phyloP scores from a whole-genome alignment of 441 rosid species.

The Croton laevigatus region DNA sequence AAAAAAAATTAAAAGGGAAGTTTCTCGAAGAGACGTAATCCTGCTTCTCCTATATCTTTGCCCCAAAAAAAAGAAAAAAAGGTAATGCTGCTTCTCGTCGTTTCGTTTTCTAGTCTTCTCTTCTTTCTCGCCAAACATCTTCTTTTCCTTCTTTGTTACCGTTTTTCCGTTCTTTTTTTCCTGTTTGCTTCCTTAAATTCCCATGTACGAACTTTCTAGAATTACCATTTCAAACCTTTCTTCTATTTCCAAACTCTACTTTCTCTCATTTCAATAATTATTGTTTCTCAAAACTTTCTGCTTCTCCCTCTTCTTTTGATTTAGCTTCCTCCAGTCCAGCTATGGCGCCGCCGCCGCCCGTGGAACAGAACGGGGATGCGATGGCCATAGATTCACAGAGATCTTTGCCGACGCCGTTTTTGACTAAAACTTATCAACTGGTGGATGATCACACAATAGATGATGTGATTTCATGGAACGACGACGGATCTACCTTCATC shows the following conservation, averaged over 20 bases:
- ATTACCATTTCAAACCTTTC: constrained; percentile 11
- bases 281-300: not conserved
- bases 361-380: constrained; percentile 42
- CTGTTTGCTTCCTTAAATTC: not conserved
- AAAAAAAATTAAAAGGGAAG: constrained; percentile 32
- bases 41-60: too few relatives aligned
- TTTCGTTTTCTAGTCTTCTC: constrained; percentile 18
- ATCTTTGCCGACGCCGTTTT: constrained; percentile 80
- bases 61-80: too few relatives aligned
- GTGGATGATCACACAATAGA: constrained; percentile 72
- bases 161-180: not conserved
- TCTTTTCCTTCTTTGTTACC: not conserved
- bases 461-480: constrained; percentile 88
- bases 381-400: constrained; percentile 54
- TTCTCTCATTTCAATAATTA: not conserved
- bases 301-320: not conserved
- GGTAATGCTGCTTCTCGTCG: constrained; percentile 44
- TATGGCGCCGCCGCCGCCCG: constrained; percentile 36
- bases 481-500: constrained; percentile 74
- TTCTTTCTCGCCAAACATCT: not conserved
- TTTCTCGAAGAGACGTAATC: constrained; percentile 49
- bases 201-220: constrained; percentile 41
- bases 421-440: constrained; percentile 78
- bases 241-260: too few relatives aligned
- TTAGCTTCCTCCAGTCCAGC: not conserved